A percentile compares a stretch with the other conserved stretches of the same genome.
These are phyloP conservation scores for Codiaeum variegatum DNA, from an alignment of 441 rosid species.

Conservation along the genomic window DNA sequence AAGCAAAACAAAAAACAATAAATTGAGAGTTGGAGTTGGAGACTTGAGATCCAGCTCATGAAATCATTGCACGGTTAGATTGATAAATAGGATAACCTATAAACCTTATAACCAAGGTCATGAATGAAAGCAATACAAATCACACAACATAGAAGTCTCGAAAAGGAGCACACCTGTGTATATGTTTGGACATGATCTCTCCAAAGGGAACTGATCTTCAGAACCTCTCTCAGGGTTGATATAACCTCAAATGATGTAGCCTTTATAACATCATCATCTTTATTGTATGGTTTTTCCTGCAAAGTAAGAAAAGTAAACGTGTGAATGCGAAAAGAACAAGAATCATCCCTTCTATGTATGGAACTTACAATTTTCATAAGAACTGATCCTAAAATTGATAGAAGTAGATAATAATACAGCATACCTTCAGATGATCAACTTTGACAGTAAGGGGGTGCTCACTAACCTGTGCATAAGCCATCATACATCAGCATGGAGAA, in stretches of 20 bases:
- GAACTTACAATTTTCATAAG: not conserved
- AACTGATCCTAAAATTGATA: slow-evolving; percentile 11
- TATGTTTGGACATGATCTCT: slow-evolving; percentile 97
- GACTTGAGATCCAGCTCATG: not conserved
- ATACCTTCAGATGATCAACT: slow-evolving; percentile 96
- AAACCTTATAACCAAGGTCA: not conserved
- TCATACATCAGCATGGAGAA: slow-evolving; percentile 15
- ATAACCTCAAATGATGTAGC: slow-evolving; percentile 97
- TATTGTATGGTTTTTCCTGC: slow-evolving; percentile 88
- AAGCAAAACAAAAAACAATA: not conserved
- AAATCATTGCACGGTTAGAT: not conserved
- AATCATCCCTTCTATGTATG: slow-evolving; percentile 11
- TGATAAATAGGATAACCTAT: not conserved
- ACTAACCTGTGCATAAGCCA: slow-evolving; percentile 54
- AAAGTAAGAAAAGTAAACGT: slow-evolving; percentile 20
- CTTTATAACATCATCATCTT: slow-evolving; percentile 95
- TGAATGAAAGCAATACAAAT: not conserved
- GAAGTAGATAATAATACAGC: slow-evolving; percentile 16
- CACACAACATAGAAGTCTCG: not conserved
- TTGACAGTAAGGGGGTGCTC: slow-evolving; percentile 95
- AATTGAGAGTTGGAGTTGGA: not conserved
- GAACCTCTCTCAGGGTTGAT: slow-evolving; percentile 91
- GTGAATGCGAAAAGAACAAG: slow-evolving; percentile 13
- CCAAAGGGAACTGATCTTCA: slow-evolving; percentile 91
- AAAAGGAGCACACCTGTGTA: slow-evolving; percentile 55